Percentiles rank a stretch among this genome's conserved stretches.
These are phyloP conservation scores for Spathaspora passalidarum DNA, from an alignment of 805 yeast species.

Conservation along the genomic window DNA sequence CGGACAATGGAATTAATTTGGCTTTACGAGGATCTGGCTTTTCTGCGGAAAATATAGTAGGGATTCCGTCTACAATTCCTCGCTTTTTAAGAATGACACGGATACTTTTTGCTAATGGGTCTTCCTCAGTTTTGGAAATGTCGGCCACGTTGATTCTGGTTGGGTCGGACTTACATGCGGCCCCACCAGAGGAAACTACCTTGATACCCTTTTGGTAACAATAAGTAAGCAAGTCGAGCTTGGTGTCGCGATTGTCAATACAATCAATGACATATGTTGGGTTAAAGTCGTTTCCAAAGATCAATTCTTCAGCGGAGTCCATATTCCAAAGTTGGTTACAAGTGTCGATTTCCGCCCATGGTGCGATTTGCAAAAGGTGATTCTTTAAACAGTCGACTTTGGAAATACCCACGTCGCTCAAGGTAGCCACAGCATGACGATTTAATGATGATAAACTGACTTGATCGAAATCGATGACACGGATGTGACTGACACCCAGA, in stretches of 20 bases:
- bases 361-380: slow-evolving; percentile 75
- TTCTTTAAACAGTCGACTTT: slow-evolving; percentile 77
- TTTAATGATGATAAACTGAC: slow-evolving; percentile 88
- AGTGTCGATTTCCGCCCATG: slow-evolving; percentile 89
- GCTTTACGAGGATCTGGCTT: slow-evolving; percentile 97
- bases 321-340: slow-evolving; percentile 74
- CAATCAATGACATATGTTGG: slow-evolving; percentile 90
- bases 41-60: slow-evolving; percentile 90
- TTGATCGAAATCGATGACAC: slow-evolving; percentile 93
- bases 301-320: slow-evolving; percentile 59
- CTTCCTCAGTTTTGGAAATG: slow-evolving; percentile 87
- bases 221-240: slow-evolving; percentile 80
- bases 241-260: slow-evolving; percentile 96
- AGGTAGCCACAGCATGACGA: slow-evolving; percentile 91
- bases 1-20: slow-evolving; percentile 76
- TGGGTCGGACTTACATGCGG: slow-evolving; percentile 95
- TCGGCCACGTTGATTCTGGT: slow-evolving; percentile 88
- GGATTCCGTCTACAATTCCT: slow-evolving; percentile 74
- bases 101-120: slow-evolving; percentile 84
- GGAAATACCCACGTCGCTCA: slow-evolving; percentile 87
- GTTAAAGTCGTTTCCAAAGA: slow-evolving; percentile 41
- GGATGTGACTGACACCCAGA: slow-evolving; percentile 78
- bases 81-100: slow-evolving; percentile 77
- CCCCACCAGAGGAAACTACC: slow-evolving; percentile 94
- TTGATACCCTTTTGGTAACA: slow-evolving; percentile 58